These are phyloP conservation scores for Rhytidiadelphus loreus DNA, from an alignment of 225 moss, liverwort and hornwort species.

Conservation along the genomic window DNA sequence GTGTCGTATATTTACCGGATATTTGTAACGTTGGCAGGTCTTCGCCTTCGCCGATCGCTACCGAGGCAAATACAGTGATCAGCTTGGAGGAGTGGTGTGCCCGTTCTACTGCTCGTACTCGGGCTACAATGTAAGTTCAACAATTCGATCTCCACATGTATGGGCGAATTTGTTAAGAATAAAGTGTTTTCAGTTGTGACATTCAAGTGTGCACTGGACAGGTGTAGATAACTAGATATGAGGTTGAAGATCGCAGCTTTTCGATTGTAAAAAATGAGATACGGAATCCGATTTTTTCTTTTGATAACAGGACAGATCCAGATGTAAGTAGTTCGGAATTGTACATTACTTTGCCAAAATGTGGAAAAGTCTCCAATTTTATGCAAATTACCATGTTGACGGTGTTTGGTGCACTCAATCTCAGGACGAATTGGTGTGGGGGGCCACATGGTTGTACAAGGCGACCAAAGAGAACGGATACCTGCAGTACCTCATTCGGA, in stretches of 20 bases:
- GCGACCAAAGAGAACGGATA: constrained; percentile 18
- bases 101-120: constrained; percentile 40
- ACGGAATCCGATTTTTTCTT: too few species aligned
- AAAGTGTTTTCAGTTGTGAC: background rate
- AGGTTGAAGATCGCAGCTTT: background rate
- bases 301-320: too few species aligned
- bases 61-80: constrained; percentile 31
- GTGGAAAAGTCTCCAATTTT: too few species aligned
- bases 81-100: constrained; percentile 16
- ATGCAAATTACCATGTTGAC: background rate
- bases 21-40: background rate
- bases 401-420: background rate
- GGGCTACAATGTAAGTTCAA: constrained; percentile 18
- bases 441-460: constrained; percentile 35
- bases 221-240: background rate
- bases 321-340: background rate
- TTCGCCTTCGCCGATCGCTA: constrained; percentile 24
- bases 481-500: constrained; percentile 20
- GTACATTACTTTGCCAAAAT: background rate
- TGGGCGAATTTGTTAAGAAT: background rate
- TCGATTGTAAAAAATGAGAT: background rate
- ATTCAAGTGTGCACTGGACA: background rate
- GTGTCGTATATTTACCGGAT: background rate
- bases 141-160: background rate
- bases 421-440: constrained; percentile 35